Conservation (phyloP, 2,329 filamentous ascomycete genomes). For the Ophiostoma pallidulum region DNA sequence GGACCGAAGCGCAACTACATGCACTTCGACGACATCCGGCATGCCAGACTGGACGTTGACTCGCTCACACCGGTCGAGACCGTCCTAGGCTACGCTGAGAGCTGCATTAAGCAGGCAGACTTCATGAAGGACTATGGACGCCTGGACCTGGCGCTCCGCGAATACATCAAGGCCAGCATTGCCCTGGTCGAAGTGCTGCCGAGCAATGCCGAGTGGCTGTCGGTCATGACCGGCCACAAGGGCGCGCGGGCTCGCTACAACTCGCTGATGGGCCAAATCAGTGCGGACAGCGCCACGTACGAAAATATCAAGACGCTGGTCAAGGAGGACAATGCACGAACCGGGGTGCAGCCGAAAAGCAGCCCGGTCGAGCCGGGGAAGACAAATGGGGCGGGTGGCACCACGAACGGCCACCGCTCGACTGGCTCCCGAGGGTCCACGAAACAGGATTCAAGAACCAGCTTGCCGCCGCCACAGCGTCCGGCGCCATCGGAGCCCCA, state of each 20-base stretch:
- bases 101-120: conserved; percentile 49
- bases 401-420: conserved; percentile 10
- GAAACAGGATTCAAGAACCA: background rate
- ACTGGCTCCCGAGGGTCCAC: conserved; percentile 1
- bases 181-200: conserved; percentile 70
- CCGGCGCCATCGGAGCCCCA: too few species aligned
- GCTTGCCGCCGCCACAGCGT: background rate
- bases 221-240: conserved; percentile 46
- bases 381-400: background rate
- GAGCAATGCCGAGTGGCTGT: conserved; percentile 62
- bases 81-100: conserved; percentile 44
- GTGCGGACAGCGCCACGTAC: conserved; percentile 39
- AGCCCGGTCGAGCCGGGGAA: background rate
- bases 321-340: conserved; percentile 53
- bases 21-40: conserved; percentile 17
- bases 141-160: conserved; percentile 67
- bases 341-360: conserved; percentile 43
- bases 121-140: conserved; percentile 53
- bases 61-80: conserved; percentile 41
- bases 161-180: conserved; percentile 74
- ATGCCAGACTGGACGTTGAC: conserved; percentile 32
- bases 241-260: conserved; percentile 40
- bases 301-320: conserved; percentile 50
- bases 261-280: conserved; percentile 41
- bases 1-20: conserved; percentile 7